Percentiles rank a stretch among this genome's conserved stretches.
phyloP scores from a whole-genome alignment of 169 alveolate species.

The Plasmodium fragile region DNA sequence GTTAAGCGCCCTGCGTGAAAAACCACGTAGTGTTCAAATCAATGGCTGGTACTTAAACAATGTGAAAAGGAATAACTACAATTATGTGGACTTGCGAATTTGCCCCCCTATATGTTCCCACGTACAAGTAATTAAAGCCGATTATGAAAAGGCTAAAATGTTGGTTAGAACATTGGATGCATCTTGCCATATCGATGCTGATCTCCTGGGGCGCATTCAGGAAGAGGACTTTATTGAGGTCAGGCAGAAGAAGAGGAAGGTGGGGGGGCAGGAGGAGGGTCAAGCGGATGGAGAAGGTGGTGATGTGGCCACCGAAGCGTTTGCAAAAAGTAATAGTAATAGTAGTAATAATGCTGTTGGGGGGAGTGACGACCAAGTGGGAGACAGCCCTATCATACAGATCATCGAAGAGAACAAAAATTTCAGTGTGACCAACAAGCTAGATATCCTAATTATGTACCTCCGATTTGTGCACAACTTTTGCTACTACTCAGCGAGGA shows the following conservation, averaged over 20 bases:
- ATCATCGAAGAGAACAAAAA: constrained; percentile 34
- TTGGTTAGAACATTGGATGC: constrained; percentile 38
- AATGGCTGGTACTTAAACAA: constrained; percentile 26
- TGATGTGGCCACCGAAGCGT: neutral
- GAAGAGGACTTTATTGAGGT: constrained; percentile 11
- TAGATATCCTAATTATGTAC: constrained; percentile 48
- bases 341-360: neutral
- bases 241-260: constrained; percentile 16
- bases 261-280: neutral
- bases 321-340: neutral
- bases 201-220: neutral
- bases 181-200: constrained; percentile 33
- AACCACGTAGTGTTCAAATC: constrained; percentile 9
- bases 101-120: constrained; percentile 76
- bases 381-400: constrained; percentile 34
- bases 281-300: neutral
- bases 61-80: constrained; percentile 50
- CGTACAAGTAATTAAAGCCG: constrained; percentile 33
- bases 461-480: constrained; percentile 68
- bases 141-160: constrained; percentile 50
- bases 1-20: constrained; percentile 25
- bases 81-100: constrained; percentile 31
- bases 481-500: constrained; percentile 71
- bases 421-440: neutral
- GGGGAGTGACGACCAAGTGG: neutral